A percentile compares a stretch with the other conserved stretches of the same genome.
Conservation (phyloP, 2,329 filamentous ascomycete species). For the Talaromyces islandicus region DNA sequence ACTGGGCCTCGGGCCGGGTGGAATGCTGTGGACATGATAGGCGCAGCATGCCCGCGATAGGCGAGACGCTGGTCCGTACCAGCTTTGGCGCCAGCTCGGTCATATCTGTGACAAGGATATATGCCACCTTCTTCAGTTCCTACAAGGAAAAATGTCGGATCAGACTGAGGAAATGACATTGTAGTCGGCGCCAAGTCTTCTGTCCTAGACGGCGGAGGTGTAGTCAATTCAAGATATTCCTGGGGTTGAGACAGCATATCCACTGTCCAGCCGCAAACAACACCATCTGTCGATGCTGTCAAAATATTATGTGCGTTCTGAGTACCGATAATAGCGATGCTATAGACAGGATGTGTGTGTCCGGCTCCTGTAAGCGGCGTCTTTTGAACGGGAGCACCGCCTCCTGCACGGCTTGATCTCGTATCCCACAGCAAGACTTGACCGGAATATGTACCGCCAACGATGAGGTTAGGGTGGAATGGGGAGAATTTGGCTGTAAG, state of each 20-base stretch:
- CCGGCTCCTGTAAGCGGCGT: slow-evolving; percentile 91
- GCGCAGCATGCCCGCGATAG: slow-evolving; percentile 85
- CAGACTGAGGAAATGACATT: slow-evolving; percentile 88
- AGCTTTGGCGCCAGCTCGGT: slow-evolving; percentile 93
- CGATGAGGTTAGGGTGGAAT: slow-evolving; percentile 92
- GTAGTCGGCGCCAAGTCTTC: slow-evolving; percentile 94
- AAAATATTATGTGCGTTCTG: slow-evolving; percentile 99
- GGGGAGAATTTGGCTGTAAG: slow-evolving; percentile 96
- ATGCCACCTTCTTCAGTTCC: slow-evolving; percentile 96
- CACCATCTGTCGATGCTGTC: slow-evolving; percentile 91
- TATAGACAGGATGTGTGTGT: slow-evolving; percentile 95
- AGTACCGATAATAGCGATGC: slow-evolving; percentile 89
- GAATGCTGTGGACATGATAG: slow-evolving; percentile 94
- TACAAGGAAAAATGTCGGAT: slow-evolving; percentile 95
- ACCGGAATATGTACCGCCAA: slow-evolving; percentile 93
- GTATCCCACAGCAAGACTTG: slow-evolving; percentile 98
- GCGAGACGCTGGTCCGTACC: slow-evolving; percentile 84
- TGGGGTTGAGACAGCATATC: slow-evolving; percentile 97
- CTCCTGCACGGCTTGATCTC: slow-evolving; percentile 68
- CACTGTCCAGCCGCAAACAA: slow-evolving; percentile 94
- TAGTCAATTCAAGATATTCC: slow-evolving; percentile 81
- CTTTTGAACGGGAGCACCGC: slow-evolving; percentile 75
- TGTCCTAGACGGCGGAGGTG: slow-evolving; percentile 78
- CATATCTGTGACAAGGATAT: slow-evolving; percentile 93
- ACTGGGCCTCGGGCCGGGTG: slow-evolving; percentile 88